phyloP scores from a whole-genome alignment of 768 basidiomycete genomes.

The Lentinula aciculospora region DNA sequence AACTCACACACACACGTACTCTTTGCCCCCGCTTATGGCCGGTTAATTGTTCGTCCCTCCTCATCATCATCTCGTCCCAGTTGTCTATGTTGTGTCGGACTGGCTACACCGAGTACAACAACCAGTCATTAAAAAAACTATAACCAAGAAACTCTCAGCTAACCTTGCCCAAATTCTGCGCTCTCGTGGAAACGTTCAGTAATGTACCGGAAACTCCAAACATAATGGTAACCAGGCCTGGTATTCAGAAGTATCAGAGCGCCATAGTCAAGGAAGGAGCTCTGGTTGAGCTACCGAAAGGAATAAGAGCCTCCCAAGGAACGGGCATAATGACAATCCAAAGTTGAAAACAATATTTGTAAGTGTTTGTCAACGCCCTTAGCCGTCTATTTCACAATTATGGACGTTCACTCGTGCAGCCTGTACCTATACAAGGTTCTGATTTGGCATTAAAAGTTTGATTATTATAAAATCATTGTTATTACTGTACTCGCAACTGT shows the following conservation, averaged over 20 bases:
- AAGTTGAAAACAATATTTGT: not conserved
- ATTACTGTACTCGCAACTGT: too few species aligned
- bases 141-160: not conserved
- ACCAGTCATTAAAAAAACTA: not conserved
- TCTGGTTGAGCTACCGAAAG: slow-evolving; percentile 59
- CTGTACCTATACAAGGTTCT: too few species aligned
- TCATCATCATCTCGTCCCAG: slow-evolving; percentile 98
- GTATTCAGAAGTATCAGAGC: too few species aligned
- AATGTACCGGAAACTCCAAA: slow-evolving; percentile 90
- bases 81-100: slow-evolving; percentile 79
- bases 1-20: slow-evolving; percentile 41
- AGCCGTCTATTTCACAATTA: too few species aligned
- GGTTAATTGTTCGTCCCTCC: slow-evolving; percentile 81
- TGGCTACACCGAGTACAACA: slow-evolving; percentile 39
- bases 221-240: slow-evolving; percentile 83
- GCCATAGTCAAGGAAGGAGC: not conserved
- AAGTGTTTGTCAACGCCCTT: not conserved
- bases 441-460: too few species aligned
- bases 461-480: too few species aligned
- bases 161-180: slow-evolving; percentile 92
- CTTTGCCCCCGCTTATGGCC: slow-evolving; percentile 83
- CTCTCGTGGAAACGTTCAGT: slow-evolving; percentile 68
- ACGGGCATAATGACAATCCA: slow-evolving; percentile 67
- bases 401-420: too few species aligned
- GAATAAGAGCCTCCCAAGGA: slow-evolving; percentile 96